These are phyloP conservation scores for Tylopilus sp. DNA, from an alignment of 1,284 basidiomycete species.

Conservation along the genomic window DNA sequence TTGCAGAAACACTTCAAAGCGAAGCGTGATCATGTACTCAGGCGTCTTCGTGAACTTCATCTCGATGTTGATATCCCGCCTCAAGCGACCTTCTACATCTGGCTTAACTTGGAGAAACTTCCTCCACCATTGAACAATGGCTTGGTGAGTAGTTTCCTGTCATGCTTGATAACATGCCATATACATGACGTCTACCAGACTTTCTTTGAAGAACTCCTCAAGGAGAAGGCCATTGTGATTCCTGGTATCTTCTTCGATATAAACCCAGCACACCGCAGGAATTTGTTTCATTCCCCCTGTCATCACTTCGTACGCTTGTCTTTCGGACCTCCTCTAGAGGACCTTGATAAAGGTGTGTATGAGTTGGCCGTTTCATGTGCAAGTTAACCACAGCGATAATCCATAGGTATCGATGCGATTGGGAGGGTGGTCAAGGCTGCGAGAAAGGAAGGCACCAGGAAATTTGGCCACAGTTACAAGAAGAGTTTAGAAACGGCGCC, in stretches of 20 bases:
- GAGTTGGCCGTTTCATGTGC: not conserved
- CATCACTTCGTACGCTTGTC: constrained; percentile 85
- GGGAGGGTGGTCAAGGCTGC: constrained; percentile 74
- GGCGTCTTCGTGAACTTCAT: constrained; percentile 75
- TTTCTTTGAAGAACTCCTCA: constrained; percentile 93
- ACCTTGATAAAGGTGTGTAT: constrained; percentile 72
- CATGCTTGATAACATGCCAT: not conserved
- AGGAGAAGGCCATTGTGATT: constrained; percentile 87
- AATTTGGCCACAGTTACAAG: constrained; percentile 69
- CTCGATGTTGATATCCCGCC: constrained; percentile 77
- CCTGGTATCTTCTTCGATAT: constrained; percentile 91
- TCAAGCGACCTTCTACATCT: constrained; percentile 84
- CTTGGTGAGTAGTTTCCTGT: constrained; percentile 54
- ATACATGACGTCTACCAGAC: constrained; percentile 46
- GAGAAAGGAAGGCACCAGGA: constrained; percentile 56
- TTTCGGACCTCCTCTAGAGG: constrained; percentile 84
- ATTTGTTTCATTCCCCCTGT: constrained; percentile 89
- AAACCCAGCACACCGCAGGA: constrained; percentile 79
- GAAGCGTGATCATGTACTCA: constrained; percentile 88
- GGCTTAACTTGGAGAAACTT: constrained; percentile 80
- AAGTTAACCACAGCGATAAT: constrained; percentile 2
- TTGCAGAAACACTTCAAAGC: constrained; percentile 86
- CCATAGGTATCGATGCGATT: constrained; percentile 80
- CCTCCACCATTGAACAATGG: constrained; percentile 85
- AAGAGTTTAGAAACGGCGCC: constrained; percentile 48